A percentile compares a stretch with the other conserved stretches of the same genome.
Conservation (phyloP, 2,329 filamentous ascomycete species). For the Trichophyton verrucosum region DNA sequence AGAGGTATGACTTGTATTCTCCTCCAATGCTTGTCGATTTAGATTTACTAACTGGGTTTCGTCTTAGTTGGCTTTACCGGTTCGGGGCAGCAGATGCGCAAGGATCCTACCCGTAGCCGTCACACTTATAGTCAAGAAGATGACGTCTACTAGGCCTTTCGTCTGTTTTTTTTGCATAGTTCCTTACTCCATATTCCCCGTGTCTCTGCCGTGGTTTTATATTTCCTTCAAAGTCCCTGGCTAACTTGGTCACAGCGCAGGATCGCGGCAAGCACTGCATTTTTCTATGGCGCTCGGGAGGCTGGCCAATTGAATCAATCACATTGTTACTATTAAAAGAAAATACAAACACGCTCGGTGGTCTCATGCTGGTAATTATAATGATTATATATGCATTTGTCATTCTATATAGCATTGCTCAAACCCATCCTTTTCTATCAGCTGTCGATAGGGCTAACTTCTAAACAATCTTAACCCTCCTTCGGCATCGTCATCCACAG, state of each 20-base stretch:
- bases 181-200: not conserved
- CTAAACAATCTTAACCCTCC: constrained; percentile 26
- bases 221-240: not conserved
- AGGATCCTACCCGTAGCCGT: constrained; percentile 68
- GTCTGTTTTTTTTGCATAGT: not conserved
- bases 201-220: not conserved
- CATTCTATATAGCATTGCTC: not conserved
- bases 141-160: constrained; percentile 40
- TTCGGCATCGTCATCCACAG: constrained; percentile 16
- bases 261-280: constrained; percentile 1
- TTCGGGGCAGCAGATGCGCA: constrained; percentile 90
- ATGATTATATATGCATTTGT: constrained; percentile 2
- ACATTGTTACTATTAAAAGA: not conserved
- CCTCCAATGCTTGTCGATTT: constrained; percentile 3
- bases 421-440: not conserved
- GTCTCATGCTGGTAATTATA: constrained; percentile 1
- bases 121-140: constrained; percentile 73
- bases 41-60: constrained; percentile 14
- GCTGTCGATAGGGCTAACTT: constrained; percentile 6
- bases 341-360: constrained; percentile 5
- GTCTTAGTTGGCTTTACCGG: constrained; percentile 81
- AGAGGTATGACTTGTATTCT: constrained; percentile 51
- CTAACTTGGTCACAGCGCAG: constrained; percentile 3
- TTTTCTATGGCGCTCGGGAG: not conserved
- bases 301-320: not conserved